Evolutionary conservation across 352 stramenopile species (phyloP).

Genomic region (Globisporangium abappressorium): DNA sequence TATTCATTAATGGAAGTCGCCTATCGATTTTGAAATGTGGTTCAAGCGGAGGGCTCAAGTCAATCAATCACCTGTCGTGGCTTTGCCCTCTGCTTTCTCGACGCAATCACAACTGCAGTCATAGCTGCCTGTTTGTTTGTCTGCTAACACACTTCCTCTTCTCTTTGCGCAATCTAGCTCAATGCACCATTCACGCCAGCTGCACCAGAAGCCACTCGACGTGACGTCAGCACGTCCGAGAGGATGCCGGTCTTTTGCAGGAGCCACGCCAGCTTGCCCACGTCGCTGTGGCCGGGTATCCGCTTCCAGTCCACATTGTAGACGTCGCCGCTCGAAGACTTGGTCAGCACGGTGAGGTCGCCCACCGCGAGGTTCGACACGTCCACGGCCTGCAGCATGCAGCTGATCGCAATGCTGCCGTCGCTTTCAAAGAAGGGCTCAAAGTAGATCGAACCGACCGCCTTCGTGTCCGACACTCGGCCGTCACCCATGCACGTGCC

Average conservation of each 20-base stretch:
- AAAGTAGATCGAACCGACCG: conserved; percentile 66
- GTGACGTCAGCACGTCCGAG: conserved; percentile 21
- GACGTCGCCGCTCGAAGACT: conserved; percentile 42
- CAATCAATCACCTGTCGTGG: neutral
- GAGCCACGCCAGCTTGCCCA: conserved; percentile 70
- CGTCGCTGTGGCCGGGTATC: conserved; percentile 76
- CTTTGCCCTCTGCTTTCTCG: neutral
- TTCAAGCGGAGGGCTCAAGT: neutral
- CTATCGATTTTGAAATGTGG: neutral
- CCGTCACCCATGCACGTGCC: conserved; percentile 84
- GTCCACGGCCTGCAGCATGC: conserved; percentile 67
- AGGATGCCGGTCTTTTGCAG: conserved; percentile 64
- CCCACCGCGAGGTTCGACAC: conserved; percentile 28
- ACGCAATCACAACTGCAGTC: neutral
- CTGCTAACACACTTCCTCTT: neutral
- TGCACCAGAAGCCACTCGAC: neutral
- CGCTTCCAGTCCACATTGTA: conserved; percentile 72
- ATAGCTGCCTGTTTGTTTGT: neutral
- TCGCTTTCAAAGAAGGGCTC: conserved; percentile 65
- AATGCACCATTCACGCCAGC: conserved; percentile 5
- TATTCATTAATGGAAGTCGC: neutral
- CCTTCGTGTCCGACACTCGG: conserved; percentile 70
- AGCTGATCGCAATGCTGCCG: conserved; percentile 61
- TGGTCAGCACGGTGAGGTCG: conserved; percentile 30
- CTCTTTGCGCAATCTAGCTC: neutral